These are phyloP conservation scores for Scutellaria baicalensis DNA, from an alignment of 257 asterid genomes.

Conservation along the genomic window DNA sequence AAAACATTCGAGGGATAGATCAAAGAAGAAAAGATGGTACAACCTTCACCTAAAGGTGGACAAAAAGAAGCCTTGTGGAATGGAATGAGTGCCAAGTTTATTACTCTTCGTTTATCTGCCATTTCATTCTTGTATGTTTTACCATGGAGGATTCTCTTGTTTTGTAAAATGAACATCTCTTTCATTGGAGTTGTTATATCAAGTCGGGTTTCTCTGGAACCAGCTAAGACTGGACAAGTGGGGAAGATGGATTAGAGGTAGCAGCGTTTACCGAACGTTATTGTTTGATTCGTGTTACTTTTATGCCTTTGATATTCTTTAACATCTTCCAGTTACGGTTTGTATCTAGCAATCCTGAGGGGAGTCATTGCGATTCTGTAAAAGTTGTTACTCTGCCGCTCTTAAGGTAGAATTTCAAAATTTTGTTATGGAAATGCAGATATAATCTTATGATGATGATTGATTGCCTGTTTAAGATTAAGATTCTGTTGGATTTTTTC, in stretches of 20 bases:
- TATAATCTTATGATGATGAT: too few species aligned
- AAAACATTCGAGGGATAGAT: slow-evolving; percentile 48
- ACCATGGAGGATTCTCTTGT: slow-evolving; percentile 10
- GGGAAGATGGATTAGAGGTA: not conserved
- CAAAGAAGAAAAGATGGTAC: slow-evolving; percentile 83
- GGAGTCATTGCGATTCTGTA: slow-evolving; percentile 3
- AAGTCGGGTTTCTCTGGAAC: not conserved
- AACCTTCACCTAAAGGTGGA: slow-evolving; percentile 78
- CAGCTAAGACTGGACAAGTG: slow-evolving; percentile 3
- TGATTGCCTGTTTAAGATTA: too few species aligned
- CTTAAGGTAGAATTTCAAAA: not conserved
- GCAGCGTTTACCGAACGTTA: not conserved
- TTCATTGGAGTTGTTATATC: slow-evolving; percentile 16
- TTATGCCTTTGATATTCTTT: not conserved
- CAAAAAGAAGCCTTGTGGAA: slow-evolving; percentile 79
- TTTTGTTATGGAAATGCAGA: not conserved
- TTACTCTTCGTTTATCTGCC: not conserved
- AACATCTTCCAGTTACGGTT: not conserved
- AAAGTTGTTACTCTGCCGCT: slow-evolving; percentile 1
- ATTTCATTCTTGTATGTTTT: not conserved
- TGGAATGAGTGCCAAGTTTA: slow-evolving; percentile 16
- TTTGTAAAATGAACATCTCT: slow-evolving; percentile 46
- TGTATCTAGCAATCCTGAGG: slow-evolving; percentile 5
- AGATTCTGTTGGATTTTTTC: too few species aligned
- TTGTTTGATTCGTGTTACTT: not conserved